Base-by-base conservation (phyloP, 345 rosid species). In the Isatis tinctoria region DNA sequence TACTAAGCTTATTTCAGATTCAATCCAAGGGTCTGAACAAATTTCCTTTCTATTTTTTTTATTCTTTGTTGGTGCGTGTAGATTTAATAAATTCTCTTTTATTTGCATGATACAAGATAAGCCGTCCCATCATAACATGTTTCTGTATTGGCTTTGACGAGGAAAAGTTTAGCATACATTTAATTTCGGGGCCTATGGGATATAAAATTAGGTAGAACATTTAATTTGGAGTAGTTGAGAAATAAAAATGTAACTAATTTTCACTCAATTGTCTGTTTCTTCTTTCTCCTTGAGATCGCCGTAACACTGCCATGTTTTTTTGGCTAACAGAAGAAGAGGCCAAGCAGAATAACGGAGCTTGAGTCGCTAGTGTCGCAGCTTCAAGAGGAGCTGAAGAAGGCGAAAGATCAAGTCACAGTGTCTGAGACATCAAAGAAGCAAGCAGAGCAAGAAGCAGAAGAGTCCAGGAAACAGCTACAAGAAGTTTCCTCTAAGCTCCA, bases 381-480 rank as follows among this genome's bases (percentile, higher is more conserved):
- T 73, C 87, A 87, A 70, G 98, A 89, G 71, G 98, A 92, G 72
- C 87, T 96, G 70, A 90, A 87, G 84, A 92, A 86, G 84, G 80
- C 86, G 16, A 92, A 86, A 80, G 97, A 89, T 48, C 86, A 92
- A 80, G 77, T 89, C 24, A 79, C 43, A 54, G 72, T 81, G 47
- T 87, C 91, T 41, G 96, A 92, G 75, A 81, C 89, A 68, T 78
- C 82, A 80, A 96, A 84, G 85, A 85, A 84, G 78, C 90, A 81
- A 70, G 94, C 89, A 33, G 87, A 83, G 78, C 80, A 87, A 83
- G 91, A 95, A 59, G 89, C 92, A 36, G 97, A 87, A 67, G 92
- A 87, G 32, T 79, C 90, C 67, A 86, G 81, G 86, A 87, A 87
- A 70, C 89, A 87, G 65, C 73, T 89, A 1, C 51, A 62, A 20